phyloP scores from a whole-genome alignment of 2,329 filamentous ascomycete genomes.

The Davidsoniella virescens region DNA sequence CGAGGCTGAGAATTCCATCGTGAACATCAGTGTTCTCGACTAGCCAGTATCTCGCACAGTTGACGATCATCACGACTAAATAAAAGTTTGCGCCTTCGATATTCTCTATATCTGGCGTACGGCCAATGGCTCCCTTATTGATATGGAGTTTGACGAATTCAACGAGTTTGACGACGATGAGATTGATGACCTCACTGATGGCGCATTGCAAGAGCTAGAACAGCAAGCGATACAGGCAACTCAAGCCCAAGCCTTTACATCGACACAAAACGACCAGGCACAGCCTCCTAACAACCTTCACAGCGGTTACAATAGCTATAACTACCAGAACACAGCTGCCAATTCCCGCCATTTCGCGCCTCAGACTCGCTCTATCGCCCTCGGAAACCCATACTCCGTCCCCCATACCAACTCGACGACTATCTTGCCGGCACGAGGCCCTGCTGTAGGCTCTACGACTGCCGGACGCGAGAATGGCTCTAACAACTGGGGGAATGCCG shows the following conservation, averaged over 20 bases:
- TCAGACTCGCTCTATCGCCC: neutral
- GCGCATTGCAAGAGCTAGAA: conserved; percentile 45
- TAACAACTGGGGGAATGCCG: too few species aligned
- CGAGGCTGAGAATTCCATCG: neutral
- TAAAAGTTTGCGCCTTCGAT: neutral
- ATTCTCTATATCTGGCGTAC: too few species aligned
- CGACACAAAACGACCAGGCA: conserved; percentile 14
- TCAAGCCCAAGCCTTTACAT: conserved; percentile 23
- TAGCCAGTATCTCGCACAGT: too few species aligned
- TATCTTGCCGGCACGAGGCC: neutral
- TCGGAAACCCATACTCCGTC: neutral
- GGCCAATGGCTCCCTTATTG: neutral
- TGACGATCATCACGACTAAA: neutral
- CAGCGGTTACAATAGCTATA: neutral
- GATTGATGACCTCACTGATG: conserved; percentile 42
- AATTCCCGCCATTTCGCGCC: conserved; percentile 2
- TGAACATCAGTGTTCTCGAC: neutral
- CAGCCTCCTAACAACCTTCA: neutral
- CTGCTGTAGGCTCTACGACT: too few species aligned
- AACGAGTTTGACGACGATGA: conserved; percentile 33
- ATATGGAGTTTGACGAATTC: conserved; percentile 8
- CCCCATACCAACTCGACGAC: conserved; percentile 1
- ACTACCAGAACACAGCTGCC: neutral
- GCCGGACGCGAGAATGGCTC: neutral
- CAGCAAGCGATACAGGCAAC: conserved; percentile 46